phyloP scores from a whole-genome alignment of 2,329 filamentous ascomycete species.

The Metarhizium sp. region DNA sequence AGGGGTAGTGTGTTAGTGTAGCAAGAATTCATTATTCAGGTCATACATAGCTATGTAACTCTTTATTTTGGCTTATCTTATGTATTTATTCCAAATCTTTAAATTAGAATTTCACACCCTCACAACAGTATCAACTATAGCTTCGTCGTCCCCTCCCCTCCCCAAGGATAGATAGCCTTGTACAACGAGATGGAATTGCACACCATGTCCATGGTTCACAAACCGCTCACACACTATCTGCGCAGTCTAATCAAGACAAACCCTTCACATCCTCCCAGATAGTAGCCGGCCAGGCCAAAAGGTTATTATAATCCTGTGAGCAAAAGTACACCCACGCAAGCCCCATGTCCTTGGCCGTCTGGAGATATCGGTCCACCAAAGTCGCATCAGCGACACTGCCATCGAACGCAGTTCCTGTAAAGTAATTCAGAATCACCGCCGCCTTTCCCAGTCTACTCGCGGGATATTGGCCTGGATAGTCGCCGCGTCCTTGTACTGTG shows the following conservation, averaged over 20 bases:
- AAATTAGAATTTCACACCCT: too few species aligned
- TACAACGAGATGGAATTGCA: too few species aligned
- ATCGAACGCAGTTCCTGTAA: conserved; percentile 8
- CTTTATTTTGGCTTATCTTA: too few species aligned
- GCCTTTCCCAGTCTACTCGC: conserved; percentile 1
- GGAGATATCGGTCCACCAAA: neutral
- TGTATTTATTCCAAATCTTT: too few species aligned
- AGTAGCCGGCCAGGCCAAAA: conserved; percentile 1
- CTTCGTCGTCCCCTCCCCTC: too few species aligned
- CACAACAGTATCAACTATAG: too few species aligned
- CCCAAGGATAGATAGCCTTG: too few species aligned
- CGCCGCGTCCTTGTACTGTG: conserved; percentile 9
- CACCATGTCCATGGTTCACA: neutral
- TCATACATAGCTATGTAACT: too few species aligned
- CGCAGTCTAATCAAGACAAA: neutral
- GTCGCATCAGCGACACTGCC: conserved; percentile 3
- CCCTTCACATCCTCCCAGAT: neutral
- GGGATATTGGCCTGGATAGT: conserved; percentile 11
- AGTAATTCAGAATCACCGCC: conserved; percentile 12
- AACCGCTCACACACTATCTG: neutral
- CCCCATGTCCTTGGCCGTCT: neutral
- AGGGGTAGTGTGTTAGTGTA: conserved; percentile 28
- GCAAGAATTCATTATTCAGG: too few species aligned
- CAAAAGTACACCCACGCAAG: conserved; percentile 5
- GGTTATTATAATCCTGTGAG: conserved; percentile 2